Base-by-base conservation (phyloP, 108 stramenopile genomes). In the Nitzschia sp. region DNA sequence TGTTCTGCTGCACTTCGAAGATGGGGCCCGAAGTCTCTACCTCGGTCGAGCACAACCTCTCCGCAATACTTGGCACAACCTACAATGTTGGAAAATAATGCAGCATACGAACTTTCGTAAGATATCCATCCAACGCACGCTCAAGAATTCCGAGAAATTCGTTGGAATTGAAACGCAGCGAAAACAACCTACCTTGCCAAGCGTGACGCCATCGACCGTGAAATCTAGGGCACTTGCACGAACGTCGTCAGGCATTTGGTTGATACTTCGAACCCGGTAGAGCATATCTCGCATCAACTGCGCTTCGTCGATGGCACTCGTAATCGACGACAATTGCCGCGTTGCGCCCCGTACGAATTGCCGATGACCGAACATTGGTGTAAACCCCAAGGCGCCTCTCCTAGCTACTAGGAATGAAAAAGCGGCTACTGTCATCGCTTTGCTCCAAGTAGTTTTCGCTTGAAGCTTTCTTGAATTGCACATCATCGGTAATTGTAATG, bases 181-280 rank as follows among this genome's bases (percentile, higher is more conserved):
- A n/a, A n/a, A n/a, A n/a, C n/a, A 22, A n/a, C 68, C 27, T 30
- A 88, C 85, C 64, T 85, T 91, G 11, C 93, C 93, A 21, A 94
- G 55, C 6, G 58, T 38, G 16, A 65, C 41, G 4, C 84, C 87
- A 63, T 94, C 80, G 8, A 94, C 76, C 19, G 27, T 13, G 59
- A 94, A 91, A 19, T 85, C 75, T 4, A 91, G 30, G 27, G 85
- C 32, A 30, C 59, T 72, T 2, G 63, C 29, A 27, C 69, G 58
- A 26, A 92, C 60, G 41, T 85, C 67, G 23, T 81, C 45, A 25
- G 88, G 86, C 48, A 89, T 59, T 6, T 76, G 5, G 47, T 94
- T 94, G 48, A 83, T 66, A 45, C 73, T 66, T 22, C 82, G 66
- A 31, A 94, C 75, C 25, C 93, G 83, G 60, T 88, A 85, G 3